Percentiles rank a stretch among this genome's conserved stretches.
Conservation (phyloP, 1,139 yeast genomes). For the Yamadazyma diddensiae region DNA sequence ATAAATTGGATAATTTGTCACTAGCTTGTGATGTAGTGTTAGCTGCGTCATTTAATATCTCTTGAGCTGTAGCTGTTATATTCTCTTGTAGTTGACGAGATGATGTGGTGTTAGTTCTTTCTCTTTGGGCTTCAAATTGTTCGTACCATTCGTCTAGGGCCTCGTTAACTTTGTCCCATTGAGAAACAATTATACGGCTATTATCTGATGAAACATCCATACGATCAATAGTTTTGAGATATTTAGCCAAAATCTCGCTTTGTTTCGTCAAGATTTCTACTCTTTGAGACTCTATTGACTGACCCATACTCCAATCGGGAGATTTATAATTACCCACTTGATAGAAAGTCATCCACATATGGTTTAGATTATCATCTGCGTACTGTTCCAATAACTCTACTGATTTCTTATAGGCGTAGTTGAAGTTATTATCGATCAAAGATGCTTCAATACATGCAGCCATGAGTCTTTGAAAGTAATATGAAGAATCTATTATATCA, state of each 20-base stretch:
- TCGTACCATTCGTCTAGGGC: constrained; percentile 24
- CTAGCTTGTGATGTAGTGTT: constrained; percentile 37
- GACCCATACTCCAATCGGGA: constrained; percentile 43
- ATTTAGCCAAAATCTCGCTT: constrained; percentile 45
- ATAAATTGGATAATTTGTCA: constrained; percentile 49
- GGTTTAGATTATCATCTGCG: constrained; percentile 22
- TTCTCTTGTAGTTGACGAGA: constrained; percentile 11
- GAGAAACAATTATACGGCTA: constrained; percentile 31
- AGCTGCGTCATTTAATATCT: constrained; percentile 32
- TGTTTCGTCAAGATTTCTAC: constrained; percentile 36
- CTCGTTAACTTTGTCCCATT: constrained; percentile 33
- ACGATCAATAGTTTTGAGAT: constrained; percentile 26
- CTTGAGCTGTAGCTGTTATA: constrained; percentile 21
- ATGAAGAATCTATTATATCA: constrained; percentile 8
- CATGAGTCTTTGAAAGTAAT: constrained; percentile 35
- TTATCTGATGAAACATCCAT: constrained; percentile 18
- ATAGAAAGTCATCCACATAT: constrained; percentile 60
- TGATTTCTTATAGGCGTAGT: constrained; percentile 45
- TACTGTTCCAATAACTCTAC: constrained; percentile 27
- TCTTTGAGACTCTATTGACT: constrained; percentile 17
- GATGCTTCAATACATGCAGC: constrained; percentile 59
- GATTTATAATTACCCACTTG: constrained; percentile 58
- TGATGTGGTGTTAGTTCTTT: constrained; percentile 3
- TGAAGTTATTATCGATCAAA: constrained; percentile 51
- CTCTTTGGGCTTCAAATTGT: constrained; percentile 9